Evolutionary conservation across 148 eudicot genomes (phyloP), one percentile per base, ranked within the genome.

Genomic region (Dysphania ambrosioides): DNA sequence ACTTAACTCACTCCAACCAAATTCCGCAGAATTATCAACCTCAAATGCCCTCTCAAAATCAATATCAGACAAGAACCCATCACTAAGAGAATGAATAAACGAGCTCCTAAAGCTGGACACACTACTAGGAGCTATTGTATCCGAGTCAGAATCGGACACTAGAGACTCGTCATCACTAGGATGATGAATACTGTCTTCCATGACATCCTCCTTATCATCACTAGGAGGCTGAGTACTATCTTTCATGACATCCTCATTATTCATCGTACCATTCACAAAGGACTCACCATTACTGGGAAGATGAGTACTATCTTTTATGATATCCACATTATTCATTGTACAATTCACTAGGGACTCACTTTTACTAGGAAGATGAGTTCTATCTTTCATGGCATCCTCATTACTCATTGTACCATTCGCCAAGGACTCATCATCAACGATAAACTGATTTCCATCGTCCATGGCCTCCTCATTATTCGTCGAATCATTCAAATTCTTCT

Each of bases 41-140:
- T 79, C 88, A 60, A 79, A 84, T n/a, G 78, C 84, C 64, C 72
- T 80, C 55, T 78, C 81, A 44, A 90, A 90, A 79, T 86, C 89
- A 30, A 57, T 51, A 69, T 87, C 93, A 1, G 90, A 90, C 59
- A 88, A 77, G 60, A 88, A 78, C 16, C 83, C 93, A 64, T 88
- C 96, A 65, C 81, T 85, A 19, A 72, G 72, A 0, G 89, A 85
- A 82, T 92, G 87, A 0, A 82, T 70, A 11, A 88, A 68, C 12
- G 83, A 77, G 57, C 83, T 85, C 73, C 83, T 81, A 38, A 86
- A 47, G 8, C 86, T 82, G 6, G 72, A 83, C 10, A 79, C 73
- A 66, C 81, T 79, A 61, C 82, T 85, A 7, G 85, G 84, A 64
- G 77, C 57, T 18, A 79, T 62, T 2, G 90, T 85, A 72, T 82